Conservation (phyloP, 2,329 filamentous ascomycete species). For the Sporothrix schenckii region DNA sequence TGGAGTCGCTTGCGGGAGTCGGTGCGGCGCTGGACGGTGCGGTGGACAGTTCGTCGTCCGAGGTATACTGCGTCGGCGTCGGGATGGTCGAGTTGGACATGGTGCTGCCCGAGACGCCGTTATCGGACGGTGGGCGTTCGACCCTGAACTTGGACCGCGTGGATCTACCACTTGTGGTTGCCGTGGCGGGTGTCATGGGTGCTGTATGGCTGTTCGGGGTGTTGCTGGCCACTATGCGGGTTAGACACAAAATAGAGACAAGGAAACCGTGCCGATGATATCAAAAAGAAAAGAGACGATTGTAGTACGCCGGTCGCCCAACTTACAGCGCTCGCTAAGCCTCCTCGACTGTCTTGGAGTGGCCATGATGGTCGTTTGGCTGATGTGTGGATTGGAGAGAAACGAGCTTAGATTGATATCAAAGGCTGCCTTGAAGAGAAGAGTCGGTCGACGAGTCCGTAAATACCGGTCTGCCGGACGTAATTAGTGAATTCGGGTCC, state of each 20-base stretch:
- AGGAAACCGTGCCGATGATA: background rate
- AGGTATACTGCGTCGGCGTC: conserved; percentile 43
- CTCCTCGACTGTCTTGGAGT: conserved; percentile 16
- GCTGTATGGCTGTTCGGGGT: background rate
- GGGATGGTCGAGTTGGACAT: conserved; percentile 45
- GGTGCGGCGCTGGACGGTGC: conserved; percentile 50
- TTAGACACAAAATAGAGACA: background rate
- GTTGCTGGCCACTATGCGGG: conserved; percentile 8
- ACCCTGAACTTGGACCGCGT: conserved; percentile 24
- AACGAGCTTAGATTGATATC: background rate
- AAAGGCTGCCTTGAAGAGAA: background rate
- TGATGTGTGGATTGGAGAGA: background rate
- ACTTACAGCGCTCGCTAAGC: conserved; percentile 30
- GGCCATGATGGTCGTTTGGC: background rate
- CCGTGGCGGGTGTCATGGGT: background rate
- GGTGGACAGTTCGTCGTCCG: conserved; percentile 49
- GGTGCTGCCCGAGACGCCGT: conserved; percentile 38
- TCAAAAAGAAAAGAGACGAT: background rate
- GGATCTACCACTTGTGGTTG: conserved; percentile 8
- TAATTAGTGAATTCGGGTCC: background rate
- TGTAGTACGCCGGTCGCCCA: background rate
- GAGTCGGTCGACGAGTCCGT: background rate
- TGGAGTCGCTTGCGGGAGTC: conserved; percentile 43
- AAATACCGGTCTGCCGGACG: background rate
- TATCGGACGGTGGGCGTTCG: background rate